These are phyloP conservation scores for Tieghemostelium lacteum DNA, from an alignment of 78 protist species.

Conservation along the genomic window DNA sequence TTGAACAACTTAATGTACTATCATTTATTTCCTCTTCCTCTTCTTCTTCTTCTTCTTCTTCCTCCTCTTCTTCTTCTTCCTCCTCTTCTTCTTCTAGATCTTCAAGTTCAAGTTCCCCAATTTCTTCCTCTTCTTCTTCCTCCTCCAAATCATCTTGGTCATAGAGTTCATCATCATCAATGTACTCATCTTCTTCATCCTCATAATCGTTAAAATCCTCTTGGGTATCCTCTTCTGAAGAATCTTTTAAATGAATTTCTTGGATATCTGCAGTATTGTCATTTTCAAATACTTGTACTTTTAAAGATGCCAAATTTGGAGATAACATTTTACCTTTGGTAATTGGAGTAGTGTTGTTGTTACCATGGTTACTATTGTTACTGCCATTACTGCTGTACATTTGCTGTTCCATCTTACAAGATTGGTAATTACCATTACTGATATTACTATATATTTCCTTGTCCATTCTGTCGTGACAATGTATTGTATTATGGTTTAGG, in stretches of 20 bases:
- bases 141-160: constrained; percentile 24
- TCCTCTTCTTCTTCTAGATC: neutral
- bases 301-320: constrained; percentile 31
- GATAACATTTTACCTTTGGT: constrained; percentile 37
- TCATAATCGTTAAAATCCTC: neutral
- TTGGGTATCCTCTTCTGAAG: neutral
- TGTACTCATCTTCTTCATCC: neutral
- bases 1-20: no score
- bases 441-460: no score
- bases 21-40: constrained; percentile 23
- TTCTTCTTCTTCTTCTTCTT: constrained; percentile 7
- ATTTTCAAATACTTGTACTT: constrained; percentile 2
- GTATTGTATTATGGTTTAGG: no score
- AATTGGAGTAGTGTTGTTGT: no score
- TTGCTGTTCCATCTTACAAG: no score
- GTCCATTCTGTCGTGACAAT: no score
- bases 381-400: no score
- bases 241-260: no score
- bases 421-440: no score
- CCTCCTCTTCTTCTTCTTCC: constrained; percentile 15
- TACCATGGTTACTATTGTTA: neutral
- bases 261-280: no score
- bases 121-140: constrained; percentile 21
- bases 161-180: neutral
- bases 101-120: neutral